These are phyloP conservation scores for Neoarthrinium moseri DNA, from an alignment of 2,329 filamentous ascomycete genomes.

Conservation along the genomic window DNA sequence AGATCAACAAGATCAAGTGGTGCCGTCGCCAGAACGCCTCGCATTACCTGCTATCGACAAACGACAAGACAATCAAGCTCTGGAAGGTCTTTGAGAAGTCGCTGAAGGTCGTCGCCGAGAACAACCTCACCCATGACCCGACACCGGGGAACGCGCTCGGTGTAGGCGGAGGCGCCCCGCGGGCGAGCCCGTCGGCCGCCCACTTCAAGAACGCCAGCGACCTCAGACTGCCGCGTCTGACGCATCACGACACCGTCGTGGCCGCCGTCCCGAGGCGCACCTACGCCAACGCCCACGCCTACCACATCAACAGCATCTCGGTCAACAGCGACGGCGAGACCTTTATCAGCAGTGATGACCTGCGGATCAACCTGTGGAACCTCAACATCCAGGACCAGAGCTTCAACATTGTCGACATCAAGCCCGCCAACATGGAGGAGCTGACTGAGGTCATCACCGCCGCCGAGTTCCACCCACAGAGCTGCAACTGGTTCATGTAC, in stretches of 20 bases:
- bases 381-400: slow-evolving; percentile 99
- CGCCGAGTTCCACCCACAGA: slow-evolving; percentile 92
- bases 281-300: slow-evolving; percentile 97
- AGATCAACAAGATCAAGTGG: slow-evolving; percentile 99
- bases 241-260: slow-evolving; percentile 97
- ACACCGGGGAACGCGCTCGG: slow-evolving; percentile 73
- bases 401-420: slow-evolving; percentile 99
- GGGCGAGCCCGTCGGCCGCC: slow-evolving; percentile 62
- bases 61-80: slow-evolving; percentile 99
- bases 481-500: slow-evolving; percentile 99
- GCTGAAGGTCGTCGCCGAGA: slow-evolving; percentile 96
- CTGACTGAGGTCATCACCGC: slow-evolving; percentile 98
- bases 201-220: slow-evolving; percentile 79
- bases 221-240: slow-evolving; percentile 91
- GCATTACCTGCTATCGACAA: slow-evolving; percentile 96
- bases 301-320: slow-evolving; percentile 99
- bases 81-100: slow-evolving; percentile 99
- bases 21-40: slow-evolving; percentile 97
- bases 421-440: slow-evolving; percentile 99
- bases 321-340: slow-evolving; percentile 99
- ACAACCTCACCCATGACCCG: slow-evolving; percentile 93
- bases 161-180: slow-evolving; percentile 70
- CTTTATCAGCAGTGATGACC: slow-evolving; percentile 97
- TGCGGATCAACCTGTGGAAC: slow-evolving; percentile 98
- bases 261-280: slow-evolving; percentile 93